These are phyloP conservation scores for Pseudocercospora pini-densiflorae DNA, from an alignment of 2,329 filamentous ascomycete genomes.

Conservation along the genomic window DNA sequence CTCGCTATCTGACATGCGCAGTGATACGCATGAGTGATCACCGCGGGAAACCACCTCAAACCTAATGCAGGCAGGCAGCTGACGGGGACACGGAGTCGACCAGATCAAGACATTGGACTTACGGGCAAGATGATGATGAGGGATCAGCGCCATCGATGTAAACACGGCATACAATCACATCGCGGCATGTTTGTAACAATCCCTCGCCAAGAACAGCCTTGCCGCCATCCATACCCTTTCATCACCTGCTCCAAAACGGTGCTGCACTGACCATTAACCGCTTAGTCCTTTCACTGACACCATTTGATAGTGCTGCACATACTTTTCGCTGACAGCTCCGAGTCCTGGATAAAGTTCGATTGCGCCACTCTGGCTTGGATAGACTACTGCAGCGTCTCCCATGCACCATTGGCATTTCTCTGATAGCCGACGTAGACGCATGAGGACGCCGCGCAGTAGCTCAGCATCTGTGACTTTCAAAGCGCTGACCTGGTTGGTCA, in stretches of 20 bases:
- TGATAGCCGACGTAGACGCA: background rate
- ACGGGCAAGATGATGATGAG: background rate
- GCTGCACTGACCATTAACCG: background rate
- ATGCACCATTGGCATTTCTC: background rate
- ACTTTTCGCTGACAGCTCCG: background rate
- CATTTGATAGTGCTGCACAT: background rate
- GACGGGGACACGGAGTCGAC: background rate
- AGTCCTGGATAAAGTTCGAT: background rate
- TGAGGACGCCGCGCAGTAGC: conserved; percentile 2
- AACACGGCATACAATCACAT: background rate
- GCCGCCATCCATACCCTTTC: background rate
- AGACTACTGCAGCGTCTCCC: background rate
- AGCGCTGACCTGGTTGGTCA: background rate
- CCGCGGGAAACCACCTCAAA: background rate
- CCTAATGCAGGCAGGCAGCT: background rate
- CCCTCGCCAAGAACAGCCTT: background rate
- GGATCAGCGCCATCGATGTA: background rate
- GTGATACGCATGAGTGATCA: background rate
- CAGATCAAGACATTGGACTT: background rate
- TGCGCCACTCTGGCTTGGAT: background rate
- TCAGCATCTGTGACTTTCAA: background rate
- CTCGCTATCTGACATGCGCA: background rate
- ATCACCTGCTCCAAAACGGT: background rate
- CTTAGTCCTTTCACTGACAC: background rate
- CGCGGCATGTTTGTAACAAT: background rate